A percentile compares a stretch with the other conserved stretches of the same genome.
Conservation (phyloP, 257 asterid genomes). For the Solanum infundibuliforme region DNA sequence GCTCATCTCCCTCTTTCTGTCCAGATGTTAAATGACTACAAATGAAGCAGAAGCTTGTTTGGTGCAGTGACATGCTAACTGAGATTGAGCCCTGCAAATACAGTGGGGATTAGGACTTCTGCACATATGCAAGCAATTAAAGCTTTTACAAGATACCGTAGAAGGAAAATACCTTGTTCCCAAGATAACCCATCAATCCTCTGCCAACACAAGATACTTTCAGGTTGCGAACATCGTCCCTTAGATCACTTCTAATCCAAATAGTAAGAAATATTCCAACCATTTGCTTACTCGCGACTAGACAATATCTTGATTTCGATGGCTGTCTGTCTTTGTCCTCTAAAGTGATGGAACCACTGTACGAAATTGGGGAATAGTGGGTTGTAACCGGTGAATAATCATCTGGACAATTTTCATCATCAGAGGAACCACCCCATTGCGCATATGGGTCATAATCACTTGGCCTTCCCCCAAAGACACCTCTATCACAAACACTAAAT, state of each 20-base stretch:
- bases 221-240: constrained; percentile 62
- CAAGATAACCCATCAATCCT: constrained; percentile 98
- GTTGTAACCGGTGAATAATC: constrained; percentile 47
- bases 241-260: constrained; percentile 71
- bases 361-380: constrained; percentile 38
- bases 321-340: constrained; percentile 50
- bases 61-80: constrained; percentile 94
- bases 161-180: constrained; percentile 64
- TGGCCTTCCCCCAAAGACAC: constrained; percentile 40
- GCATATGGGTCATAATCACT: constrained; percentile 48
- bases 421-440: constrained; percentile 53
- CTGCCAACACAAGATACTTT: constrained; percentile 97
- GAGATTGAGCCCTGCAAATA: constrained; percentile 93
- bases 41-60: constrained; percentile 96
- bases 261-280: constrained; percentile 88
- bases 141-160: neutral
- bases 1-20: constrained; percentile 94
- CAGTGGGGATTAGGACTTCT: neutral
- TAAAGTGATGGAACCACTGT: constrained; percentile 22
- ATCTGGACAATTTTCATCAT: constrained; percentile 49
- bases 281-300: constrained; percentile 95
- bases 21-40: constrained; percentile 98
- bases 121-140: neutral
- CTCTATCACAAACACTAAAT: constrained; percentile 77
- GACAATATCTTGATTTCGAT: constrained; percentile 56